These are phyloP conservation scores for Emergomyces orientalis DNA, from an alignment of 2,329 filamentous ascomycete species.

Conservation along the genomic window DNA sequence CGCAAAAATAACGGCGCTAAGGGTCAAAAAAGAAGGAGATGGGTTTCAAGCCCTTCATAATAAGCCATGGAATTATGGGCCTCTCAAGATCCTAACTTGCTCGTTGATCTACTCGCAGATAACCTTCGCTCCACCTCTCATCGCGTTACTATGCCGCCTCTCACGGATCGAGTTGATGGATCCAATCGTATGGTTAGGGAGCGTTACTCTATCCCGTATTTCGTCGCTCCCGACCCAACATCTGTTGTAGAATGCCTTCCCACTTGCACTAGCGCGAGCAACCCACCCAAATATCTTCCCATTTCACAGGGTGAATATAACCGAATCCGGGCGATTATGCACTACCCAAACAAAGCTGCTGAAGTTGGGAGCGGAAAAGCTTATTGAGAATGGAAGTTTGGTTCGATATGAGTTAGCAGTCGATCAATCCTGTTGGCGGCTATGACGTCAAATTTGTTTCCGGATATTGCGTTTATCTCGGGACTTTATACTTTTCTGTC, in stretches of 20 bases:
- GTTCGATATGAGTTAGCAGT: neutral
- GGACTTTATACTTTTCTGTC: no score
- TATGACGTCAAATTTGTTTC: neutral
- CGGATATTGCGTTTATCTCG: no score
- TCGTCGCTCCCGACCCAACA: conserved; percentile 44
- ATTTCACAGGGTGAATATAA: conserved; percentile 36
- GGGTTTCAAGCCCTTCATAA: neutral
- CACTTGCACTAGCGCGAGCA: conserved; percentile 35
- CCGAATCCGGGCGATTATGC: conserved; percentile 22
- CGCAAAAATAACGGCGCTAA: neutral
- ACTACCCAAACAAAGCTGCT: conserved; percentile 8
- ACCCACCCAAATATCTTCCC: conserved; percentile 45
- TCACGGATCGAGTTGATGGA: conserved; percentile 31
- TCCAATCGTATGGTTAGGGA: conserved; percentile 39
- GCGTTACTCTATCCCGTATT: conserved; percentile 54
- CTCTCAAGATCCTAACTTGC: neutral
- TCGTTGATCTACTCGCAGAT: conserved; percentile 26
- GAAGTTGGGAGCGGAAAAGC: conserved; percentile 6
- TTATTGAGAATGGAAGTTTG: conserved; percentile 1
- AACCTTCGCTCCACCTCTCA: conserved; percentile 46
- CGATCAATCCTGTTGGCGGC: neutral
- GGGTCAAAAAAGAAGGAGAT: neutral
- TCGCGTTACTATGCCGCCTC: conserved; percentile 42
- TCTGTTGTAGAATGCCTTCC: conserved; percentile 46
- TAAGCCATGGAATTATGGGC: neutral